Evolutionary conservation across 495 filamentous ascomycete species (phyloP).

Genomic region (Xylaria sp.): DNA sequence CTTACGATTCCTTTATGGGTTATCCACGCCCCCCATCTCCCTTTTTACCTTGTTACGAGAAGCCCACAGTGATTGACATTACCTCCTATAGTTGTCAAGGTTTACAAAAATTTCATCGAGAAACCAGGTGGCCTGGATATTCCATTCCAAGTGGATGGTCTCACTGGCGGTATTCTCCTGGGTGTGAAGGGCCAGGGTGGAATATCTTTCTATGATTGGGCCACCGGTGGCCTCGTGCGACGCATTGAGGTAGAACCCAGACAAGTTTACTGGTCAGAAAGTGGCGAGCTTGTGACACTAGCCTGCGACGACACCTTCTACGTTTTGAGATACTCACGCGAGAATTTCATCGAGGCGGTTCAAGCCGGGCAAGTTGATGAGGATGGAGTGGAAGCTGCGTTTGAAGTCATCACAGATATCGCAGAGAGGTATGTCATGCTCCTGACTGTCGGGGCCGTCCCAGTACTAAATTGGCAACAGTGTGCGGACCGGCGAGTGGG

Average conservation of each 20-base stretch:
- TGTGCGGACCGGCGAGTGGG: constrained; percentile 95
- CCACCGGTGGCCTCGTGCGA: constrained; percentile 84
- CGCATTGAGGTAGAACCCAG: constrained; percentile 96
- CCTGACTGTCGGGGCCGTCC: background rate
- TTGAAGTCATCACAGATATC: constrained; percentile 94
- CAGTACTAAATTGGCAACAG: constrained; percentile 47
- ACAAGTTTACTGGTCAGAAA: constrained; percentile 96
- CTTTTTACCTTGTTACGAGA: background rate
- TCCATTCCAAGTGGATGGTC: constrained; percentile 92
- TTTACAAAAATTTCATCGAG: constrained; percentile 98
- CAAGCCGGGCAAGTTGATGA: constrained; percentile 86
- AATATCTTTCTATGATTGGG: constrained; percentile 97
- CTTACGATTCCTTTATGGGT: background rate
- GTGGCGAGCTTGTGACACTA: constrained; percentile 88
- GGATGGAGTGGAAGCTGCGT: constrained; percentile 96
- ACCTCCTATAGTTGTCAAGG: constrained; percentile 66
- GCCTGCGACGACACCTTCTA: constrained; percentile 97
- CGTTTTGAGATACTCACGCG: constrained; percentile 86
- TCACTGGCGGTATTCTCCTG: constrained; percentile 88
- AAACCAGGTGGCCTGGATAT: constrained; percentile 89
- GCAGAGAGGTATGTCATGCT: constrained; percentile 70
- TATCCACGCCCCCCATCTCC: too few relatives aligned
- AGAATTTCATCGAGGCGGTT: constrained; percentile 81
- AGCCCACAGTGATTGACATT: background rate
- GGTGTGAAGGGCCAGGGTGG: constrained; percentile 94